Evolutionary conservation across 2,329 filamentous ascomycete genomes (phyloP), one percentile per base, ranked within the genome.

Genomic region (Pseudogymnoascus sp.): DNA sequence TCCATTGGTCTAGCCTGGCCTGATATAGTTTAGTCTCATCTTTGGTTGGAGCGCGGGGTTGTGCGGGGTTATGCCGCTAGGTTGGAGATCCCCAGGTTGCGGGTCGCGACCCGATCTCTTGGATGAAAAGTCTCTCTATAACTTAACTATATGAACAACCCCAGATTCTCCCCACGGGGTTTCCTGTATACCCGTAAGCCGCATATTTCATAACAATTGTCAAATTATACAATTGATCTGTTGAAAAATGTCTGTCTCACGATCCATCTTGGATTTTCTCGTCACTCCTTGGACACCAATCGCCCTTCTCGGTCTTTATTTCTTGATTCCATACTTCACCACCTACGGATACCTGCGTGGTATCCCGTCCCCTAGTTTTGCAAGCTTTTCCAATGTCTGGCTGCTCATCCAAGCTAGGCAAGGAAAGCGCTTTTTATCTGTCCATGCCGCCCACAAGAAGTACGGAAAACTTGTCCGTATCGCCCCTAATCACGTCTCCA

Each of bases 361-460:
- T 61, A 78, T 84, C 5, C 82, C 83, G 0, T 75, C 76, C 4
- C 81, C 82, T 1, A 75, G 79, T n/a, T 71, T 78, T 0, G 86
- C 86, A 2, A 79, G 80, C 12, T 90, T 93, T 73, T 85, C 87
- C 31, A 91, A 92, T 69, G 76, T 96, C 28, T 97, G 93, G 93
- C 82, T 96, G 21, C 75, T 96, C 59, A 77, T 79, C 7, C 81
- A 86, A 11, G 79, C 78, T 61, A 85, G 93, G 1, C 79, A 82
- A 3, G 91, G 91, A 1, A 79, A 81, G 58, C 80, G 88, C 8
- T 91, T 84, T 70, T 68, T 76, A 28, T 78, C 80, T 1, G 85
- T 95, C 16, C 81, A 95, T 68, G 75, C 86, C 38, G 78, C 84
- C 11, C 81, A 33, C 68, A 82, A 87, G 77, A 87, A 85, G 69